Evolutionary conservation across 1,284 basidiomycete genomes (phyloP).

Genomic region (Schizopora paradoxa): DNA sequence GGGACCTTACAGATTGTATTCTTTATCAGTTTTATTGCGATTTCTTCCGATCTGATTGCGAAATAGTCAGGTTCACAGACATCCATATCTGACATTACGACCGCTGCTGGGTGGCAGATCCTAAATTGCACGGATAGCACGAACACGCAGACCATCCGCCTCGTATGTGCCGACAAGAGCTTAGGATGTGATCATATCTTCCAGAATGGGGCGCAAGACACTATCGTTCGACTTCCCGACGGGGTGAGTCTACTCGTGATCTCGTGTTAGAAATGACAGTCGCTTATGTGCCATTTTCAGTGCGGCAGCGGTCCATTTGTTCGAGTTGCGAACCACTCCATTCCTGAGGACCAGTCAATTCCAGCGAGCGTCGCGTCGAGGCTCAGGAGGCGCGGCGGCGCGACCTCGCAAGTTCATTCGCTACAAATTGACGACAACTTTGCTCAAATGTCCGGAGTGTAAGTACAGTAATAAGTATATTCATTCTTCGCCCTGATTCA

Average conservation of each 20-base stretch:
- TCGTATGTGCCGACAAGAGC: slow-evolving; percentile 38
- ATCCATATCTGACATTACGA: slow-evolving; percentile 48
- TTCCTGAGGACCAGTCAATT: slow-evolving; percentile 39
- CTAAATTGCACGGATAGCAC: slow-evolving; percentile 38
- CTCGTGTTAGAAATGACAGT: background rate
- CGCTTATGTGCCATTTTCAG: slow-evolving; percentile 25
- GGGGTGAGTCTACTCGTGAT: slow-evolving; percentile 35
- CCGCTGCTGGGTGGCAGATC: slow-evolving; percentile 50
- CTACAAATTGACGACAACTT: slow-evolving; percentile 42
- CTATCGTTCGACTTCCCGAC: slow-evolving; percentile 47
- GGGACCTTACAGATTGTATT: slow-evolving; percentile 38
- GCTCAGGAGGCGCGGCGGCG: slow-evolving; percentile 30
- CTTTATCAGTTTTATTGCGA: background rate
- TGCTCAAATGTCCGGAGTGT: slow-evolving; percentile 11
- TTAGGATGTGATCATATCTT: slow-evolving; percentile 41
- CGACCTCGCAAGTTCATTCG: slow-evolving; percentile 35
- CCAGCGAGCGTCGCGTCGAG: slow-evolving; percentile 29
- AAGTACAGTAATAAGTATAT: too few species aligned
- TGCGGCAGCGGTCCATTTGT: slow-evolving; percentile 48
- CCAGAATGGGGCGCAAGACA: slow-evolving; percentile 40
- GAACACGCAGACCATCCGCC: slow-evolving; percentile 40
- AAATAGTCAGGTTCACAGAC: slow-evolving; percentile 37
- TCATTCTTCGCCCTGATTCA: too few species aligned
- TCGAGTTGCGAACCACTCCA: slow-evolving; percentile 38
- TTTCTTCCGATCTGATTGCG: slow-evolving; percentile 8